These are phyloP conservation scores for Cladobotryum protrusum DNA, from an alignment of 2,329 filamentous ascomycete species.

Conservation along the genomic window DNA sequence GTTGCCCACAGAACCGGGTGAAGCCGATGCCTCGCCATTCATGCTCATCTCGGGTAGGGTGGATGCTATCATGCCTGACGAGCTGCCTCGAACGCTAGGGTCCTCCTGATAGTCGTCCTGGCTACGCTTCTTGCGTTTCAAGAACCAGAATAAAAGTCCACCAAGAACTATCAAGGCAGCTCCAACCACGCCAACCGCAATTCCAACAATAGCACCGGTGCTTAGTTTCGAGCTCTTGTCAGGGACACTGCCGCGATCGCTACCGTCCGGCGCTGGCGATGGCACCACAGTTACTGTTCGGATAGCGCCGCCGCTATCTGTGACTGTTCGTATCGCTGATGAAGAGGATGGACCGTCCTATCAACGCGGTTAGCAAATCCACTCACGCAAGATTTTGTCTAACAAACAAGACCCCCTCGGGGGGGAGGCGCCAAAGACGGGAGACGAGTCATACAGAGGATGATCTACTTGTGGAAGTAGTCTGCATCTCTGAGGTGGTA, in stretches of 20 bases:
- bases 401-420: too few species aligned
- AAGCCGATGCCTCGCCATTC: constrained; percentile 23
- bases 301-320: constrained; percentile 42
- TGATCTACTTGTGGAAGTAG: constrained; percentile 23
- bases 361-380: not conserved
- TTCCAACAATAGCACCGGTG: constrained; percentile 45
- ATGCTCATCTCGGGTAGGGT: constrained; percentile 37
- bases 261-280: constrained; percentile 16
- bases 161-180: constrained; percentile 34
- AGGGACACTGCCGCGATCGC: constrained; percentile 11
- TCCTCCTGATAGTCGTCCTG: constrained; percentile 38
- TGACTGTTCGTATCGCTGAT: constrained; percentile 46
- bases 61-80: constrained; percentile 41
- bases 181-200: constrained; percentile 45
- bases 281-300: constrained; percentile 51
- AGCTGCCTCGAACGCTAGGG: constrained; percentile 44
- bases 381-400: too few species aligned
- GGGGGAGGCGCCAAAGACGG: too few species aligned
- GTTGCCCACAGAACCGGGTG: constrained; percentile 36
- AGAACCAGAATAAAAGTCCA: constrained; percentile 35
- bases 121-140: constrained; percentile 40
- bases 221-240: constrained; percentile 26
- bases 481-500: constrained; percentile 12
- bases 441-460: constrained; percentile 32
- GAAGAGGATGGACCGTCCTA: constrained; percentile 13